phyloP scores from a whole-genome alignment of 495 filamentous ascomycete species.

The Hypoxylon lienhwacheense region DNA sequence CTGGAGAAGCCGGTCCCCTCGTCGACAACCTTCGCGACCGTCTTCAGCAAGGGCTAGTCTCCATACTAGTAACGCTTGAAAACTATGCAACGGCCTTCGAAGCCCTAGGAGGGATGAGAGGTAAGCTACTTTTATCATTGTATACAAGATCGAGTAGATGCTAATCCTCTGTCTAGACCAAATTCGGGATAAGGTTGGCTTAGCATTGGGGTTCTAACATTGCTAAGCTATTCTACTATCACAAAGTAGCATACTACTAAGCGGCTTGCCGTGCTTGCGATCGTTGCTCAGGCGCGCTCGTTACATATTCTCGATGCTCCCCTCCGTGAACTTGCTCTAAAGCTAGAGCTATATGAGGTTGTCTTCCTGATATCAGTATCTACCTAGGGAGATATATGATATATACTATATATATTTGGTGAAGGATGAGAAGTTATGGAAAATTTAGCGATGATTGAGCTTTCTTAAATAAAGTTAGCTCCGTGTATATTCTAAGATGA shows the following conservation, averaged over 20 bases:
- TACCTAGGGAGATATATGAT: background rate
- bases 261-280: background rate
- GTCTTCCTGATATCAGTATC: background rate
- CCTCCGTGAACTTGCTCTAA: slow-evolving; percentile 10
- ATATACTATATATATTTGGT: background rate
- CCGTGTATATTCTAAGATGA: no score
- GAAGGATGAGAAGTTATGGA: slow-evolving; percentile 3
- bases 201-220: slow-evolving; percentile 30
- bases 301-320: slow-evolving; percentile 19
- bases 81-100: slow-evolving; percentile 64
- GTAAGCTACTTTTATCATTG: slow-evolving; percentile 37
- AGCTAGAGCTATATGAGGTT: slow-evolving; percentile 9
- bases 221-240: background rate
- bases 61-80: slow-evolving; percentile 53
- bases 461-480: slow-evolving; percentile 2
- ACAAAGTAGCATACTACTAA: background rate
- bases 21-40: slow-evolving; percentile 53
- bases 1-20: slow-evolving; percentile 39
- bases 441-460: background rate
- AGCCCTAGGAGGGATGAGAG: slow-evolving; percentile 64
- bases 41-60: slow-evolving; percentile 55
- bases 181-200: slow-evolving; percentile 40
- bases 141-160: background rate
- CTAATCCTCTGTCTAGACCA: slow-evolving; percentile 29
- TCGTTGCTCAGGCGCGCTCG: slow-evolving; percentile 8